Conservation (phyloP, 2,329 filamentous ascomycete genomes). For the Leptographium galeiforme region DNA sequence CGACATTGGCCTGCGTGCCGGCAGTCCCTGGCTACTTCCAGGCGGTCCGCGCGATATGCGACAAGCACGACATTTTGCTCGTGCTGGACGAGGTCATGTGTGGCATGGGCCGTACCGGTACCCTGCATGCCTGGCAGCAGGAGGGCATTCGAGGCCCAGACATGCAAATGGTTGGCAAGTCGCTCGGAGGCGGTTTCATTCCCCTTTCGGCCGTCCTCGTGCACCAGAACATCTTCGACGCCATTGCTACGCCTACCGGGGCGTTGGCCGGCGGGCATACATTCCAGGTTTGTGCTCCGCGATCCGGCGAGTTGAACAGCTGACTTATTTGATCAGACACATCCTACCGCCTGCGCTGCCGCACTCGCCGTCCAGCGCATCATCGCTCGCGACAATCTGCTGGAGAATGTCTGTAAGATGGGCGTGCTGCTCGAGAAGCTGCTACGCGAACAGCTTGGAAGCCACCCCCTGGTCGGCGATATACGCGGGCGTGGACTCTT, state of each 20-base stretch:
- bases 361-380: slow-evolving; percentile 50
- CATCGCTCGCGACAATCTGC: slow-evolving; percentile 26
- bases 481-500: slow-evolving; percentile 30
- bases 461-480: slow-evolving; percentile 26
- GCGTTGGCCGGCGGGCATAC: slow-evolving; percentile 43
- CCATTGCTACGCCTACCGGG: slow-evolving; percentile 15
- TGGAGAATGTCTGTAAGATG: slow-evolving; percentile 21
- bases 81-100: slow-evolving; percentile 72
- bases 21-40: slow-evolving; percentile 54
- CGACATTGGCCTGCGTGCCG: slow-evolving; percentile 44
- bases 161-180: slow-evolving; percentile 54
- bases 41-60: slow-evolving; percentile 55
- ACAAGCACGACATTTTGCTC: slow-evolving; percentile 58
- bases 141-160: slow-evolving; percentile 37
- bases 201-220: slow-evolving; percentile 49
- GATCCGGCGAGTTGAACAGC: no score
- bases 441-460: slow-evolving; percentile 16
- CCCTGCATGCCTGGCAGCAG: slow-evolving; percentile 48
- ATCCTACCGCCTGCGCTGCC: slow-evolving; percentile 44
- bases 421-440: slow-evolving; percentile 17
- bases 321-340: slow-evolving; percentile 12
- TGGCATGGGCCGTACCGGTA: slow-evolving; percentile 46
- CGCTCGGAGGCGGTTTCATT: slow-evolving; percentile 49
- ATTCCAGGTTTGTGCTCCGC: slow-evolving; percentile 30
- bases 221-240: slow-evolving; percentile 34